Conservation (phyloP, 2,329 filamentous ascomycete species). For the Beauveria medogensis region DNA sequence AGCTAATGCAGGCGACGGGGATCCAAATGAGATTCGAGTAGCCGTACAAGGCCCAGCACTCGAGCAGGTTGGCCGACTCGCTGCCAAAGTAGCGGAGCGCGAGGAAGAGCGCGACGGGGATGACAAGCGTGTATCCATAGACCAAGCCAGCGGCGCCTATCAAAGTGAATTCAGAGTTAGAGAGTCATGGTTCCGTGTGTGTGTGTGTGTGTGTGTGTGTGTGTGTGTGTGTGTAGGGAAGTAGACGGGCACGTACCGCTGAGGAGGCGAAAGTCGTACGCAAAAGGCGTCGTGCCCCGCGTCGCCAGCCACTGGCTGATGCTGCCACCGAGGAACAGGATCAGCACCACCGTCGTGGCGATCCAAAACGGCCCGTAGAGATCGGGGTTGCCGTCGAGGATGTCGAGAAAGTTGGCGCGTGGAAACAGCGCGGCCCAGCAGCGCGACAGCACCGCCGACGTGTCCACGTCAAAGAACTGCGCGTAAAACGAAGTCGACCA, state of each 20-base stretch:
- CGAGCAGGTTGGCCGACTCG: constrained; percentile 84
- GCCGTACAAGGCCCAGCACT: constrained; percentile 92
- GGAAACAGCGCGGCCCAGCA: constrained; percentile 88
- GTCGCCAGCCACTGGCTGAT: constrained; percentile 82
- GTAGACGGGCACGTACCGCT: constrained; percentile 50
- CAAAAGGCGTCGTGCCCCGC: constrained; percentile 63
- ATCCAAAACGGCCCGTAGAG: constrained; percentile 98
- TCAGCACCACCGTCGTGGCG: constrained; percentile 92
- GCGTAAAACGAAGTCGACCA: constrained; percentile 93
- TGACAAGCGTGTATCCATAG: constrained; percentile 87
- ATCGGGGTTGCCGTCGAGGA: constrained; percentile 93
- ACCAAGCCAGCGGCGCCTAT: constrained; percentile 78
- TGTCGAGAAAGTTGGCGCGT: constrained; percentile 89
- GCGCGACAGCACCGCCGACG: constrained; percentile 74
- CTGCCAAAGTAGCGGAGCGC: constrained; percentile 92
- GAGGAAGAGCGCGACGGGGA: constrained; percentile 79
- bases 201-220: no score
- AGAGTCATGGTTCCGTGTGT: background rate
- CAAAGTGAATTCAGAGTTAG: background rate
- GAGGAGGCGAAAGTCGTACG: constrained; percentile 83
- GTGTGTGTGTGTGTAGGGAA: no score
- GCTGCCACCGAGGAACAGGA: constrained; percentile 89
- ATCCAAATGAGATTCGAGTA: constrained; percentile 98
- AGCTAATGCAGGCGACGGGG: constrained; percentile 82
- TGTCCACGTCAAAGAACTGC: constrained; percentile 98